phyloP scores from a whole-genome alignment of 192 early-diverging fungal genomes.

The Podila minutissima region DNA sequence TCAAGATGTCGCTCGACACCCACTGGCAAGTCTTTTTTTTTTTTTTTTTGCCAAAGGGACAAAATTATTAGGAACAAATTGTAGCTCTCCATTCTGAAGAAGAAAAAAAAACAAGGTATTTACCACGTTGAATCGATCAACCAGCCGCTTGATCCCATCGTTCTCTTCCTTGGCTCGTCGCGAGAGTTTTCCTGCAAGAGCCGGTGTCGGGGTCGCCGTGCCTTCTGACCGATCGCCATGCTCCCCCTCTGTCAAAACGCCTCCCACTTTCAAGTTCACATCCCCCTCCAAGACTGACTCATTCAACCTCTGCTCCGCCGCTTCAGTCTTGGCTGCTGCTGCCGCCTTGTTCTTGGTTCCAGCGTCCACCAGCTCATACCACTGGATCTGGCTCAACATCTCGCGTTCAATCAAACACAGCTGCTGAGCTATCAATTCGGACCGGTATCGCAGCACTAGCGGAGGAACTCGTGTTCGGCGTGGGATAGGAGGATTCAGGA shows the following conservation, averaged over 20 bases:
- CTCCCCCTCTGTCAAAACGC: neutral
- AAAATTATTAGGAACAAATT: too few relatives aligned
- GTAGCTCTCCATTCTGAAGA: neutral
- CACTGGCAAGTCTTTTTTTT: slow-evolving; percentile 62
- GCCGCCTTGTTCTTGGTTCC: slow-evolving; percentile 61
- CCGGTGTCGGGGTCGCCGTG: neutral
- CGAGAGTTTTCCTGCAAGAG: neutral
- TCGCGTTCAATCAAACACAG: slow-evolving; percentile 67
- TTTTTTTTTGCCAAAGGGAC: too few relatives aligned
- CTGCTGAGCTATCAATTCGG: slow-evolving; percentile 64
- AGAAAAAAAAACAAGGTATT: neutral
- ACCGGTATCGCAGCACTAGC: slow-evolving; percentile 56
- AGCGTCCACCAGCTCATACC: slow-evolving; percentile 64
- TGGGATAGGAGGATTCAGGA: neutral
- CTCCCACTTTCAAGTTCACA: neutral
- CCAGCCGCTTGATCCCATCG: slow-evolving; percentile 25
- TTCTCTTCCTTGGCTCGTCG: neutral
- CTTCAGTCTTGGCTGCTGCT: neutral
- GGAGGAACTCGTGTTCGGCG: neutral
- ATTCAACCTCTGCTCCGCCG: neutral
- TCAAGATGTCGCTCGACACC: slow-evolving; percentile 67
- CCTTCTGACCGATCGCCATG: neutral
- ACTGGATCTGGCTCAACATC: slow-evolving; percentile 57
- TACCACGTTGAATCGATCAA: slow-evolving; percentile 48
- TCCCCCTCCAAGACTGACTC: neutral